Evolutionary conservation across 129 eudicot species (phyloP), one percentile per base, ranked within the genome.

Genomic region (Artemisia tridentata): DNA sequence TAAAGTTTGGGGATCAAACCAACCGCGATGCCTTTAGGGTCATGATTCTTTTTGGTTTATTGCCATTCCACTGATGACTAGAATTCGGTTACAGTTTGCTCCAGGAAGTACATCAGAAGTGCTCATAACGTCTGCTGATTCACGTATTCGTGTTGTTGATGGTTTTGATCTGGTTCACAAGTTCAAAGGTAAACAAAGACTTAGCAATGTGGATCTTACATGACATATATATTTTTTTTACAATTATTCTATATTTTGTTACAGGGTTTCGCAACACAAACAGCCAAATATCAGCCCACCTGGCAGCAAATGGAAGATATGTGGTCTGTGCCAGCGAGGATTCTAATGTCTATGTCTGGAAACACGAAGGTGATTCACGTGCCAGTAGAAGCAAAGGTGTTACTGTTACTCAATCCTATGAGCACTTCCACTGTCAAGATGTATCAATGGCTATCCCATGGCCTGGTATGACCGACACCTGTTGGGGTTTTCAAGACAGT

Each of bases 71-170:
- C 73, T 65, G 72, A 70, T 78, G 72, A 79, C 67, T 51, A 45
- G 64, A 56, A 71, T 80, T 68, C 46, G n/a, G 72, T 19, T 59
- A 74, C 96, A 90, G 99, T 93, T 93, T 86, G 88, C 90, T 47
- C 96, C 99, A 68, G 99, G 97, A 29, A 93, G 97, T 75, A 53
- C 86, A 54, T 76, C 97, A 47, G 96, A 93, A 77, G 99, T 93
- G 78, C 91, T 93, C 47, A 78, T 93, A 68, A 93, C 99, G 48
- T 93, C 99, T 29, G 99, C 97, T 15, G 99, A 93, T 80, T 93
- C 97, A 61, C 85, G 99, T 63, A 65, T 93, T 66, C 99, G 99
- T 46, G 97, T 93, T 76, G 84, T 93, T 65, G 96, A 93, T 80
- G 97, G 88, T 67, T 82, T 68, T 59, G 97, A 93, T 62, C 82